Evolutionary conservation across 371 early-diverging fungal genomes (phyloP), one percentile per base, ranked within the genome.

Genomic region (Apophysomyces trapeziformis): DNA sequence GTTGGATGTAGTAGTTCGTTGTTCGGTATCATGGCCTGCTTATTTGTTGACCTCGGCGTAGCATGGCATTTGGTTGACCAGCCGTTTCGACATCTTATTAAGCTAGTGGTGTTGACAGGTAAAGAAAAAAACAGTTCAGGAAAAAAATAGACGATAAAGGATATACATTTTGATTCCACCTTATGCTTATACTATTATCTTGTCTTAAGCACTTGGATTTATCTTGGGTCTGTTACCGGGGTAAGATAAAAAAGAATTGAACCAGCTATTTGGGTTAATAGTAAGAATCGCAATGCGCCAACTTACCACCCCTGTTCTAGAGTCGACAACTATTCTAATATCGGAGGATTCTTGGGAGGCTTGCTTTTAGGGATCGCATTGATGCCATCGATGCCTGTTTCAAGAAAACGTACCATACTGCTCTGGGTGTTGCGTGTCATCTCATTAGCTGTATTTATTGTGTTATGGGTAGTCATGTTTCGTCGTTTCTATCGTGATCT

Each of bases 1-100:
- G 87, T 92, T 63, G 94, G 94, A 1, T 85, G 87, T 58, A 89
- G 91, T 38, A 89, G 91, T 5, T 78, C 91, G 2, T 64, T 92
- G 8, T 91, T 89, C 75, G 94, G 79, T 37, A 64, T 94, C 43
- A 71, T 92, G 60, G 92, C 87, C 8, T 85, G 88, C 58, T 71
- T 89, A 7, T 69, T 91, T 7, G 71, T 93, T 54, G 92, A 94
- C 59, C 77, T 92, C 8, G 43, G 89, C 35, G 84, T 87, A 60
- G 86, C 89, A 73, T 93, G 93, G 93, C 74, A 68, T 2, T 59
- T 87, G 8, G 72, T 90, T 16, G 56, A 70, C 9, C 72, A 80
- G 3, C 94, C 93, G 21, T 75, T 78, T 63, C 78, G 76, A 63
- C 89, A 91, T 67, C 78, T 92, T 14, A 65, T 83, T 65, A 90